Conservation (phyloP, 192 early-diverging fungal genomes). For the Radiomyces spectabilis region DNA sequence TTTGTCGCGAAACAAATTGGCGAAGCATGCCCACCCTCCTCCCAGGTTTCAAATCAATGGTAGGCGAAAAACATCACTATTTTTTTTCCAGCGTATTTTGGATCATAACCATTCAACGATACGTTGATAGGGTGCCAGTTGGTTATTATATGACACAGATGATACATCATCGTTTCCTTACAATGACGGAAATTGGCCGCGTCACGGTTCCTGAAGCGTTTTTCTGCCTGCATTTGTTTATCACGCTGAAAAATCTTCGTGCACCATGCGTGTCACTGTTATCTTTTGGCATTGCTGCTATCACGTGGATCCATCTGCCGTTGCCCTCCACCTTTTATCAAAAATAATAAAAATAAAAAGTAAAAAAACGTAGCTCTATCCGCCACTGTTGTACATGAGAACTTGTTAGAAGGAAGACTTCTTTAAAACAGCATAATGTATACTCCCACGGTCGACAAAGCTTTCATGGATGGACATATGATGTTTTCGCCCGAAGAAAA, state of each 20-base stretch:
- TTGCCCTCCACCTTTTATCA: too few relatives aligned
- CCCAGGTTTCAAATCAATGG: conserved; percentile 20
- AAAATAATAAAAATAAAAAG: too few relatives aligned
- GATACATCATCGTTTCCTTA: conserved; percentile 16
- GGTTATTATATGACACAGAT: conserved; percentile 21
- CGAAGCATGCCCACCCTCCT: conserved; percentile 10
- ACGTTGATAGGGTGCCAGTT: conserved; percentile 6
- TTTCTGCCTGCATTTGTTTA: conserved; percentile 16
- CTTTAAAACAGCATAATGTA: too few relatives aligned
- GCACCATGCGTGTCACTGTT: conserved; percentile 11
- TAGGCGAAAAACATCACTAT: conserved; percentile 11
- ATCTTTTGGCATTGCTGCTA: conserved; percentile 17
- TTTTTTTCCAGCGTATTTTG: conserved; percentile 6
- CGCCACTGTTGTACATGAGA: too few relatives aligned
- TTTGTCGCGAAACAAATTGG: conserved; percentile 4
- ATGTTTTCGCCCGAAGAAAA: too few relatives aligned
- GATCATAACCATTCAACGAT: conserved; percentile 16
- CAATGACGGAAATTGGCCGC: conserved; percentile 20
- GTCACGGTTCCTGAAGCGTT: conserved; percentile 14
- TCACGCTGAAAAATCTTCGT: conserved; percentile 14
- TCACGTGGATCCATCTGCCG: not conserved
- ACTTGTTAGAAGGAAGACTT: too few relatives aligned
- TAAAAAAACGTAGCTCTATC: too few relatives aligned
- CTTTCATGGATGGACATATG: too few relatives aligned
- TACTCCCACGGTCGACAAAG: too few relatives aligned